Conservation (phyloP, 2,329 filamentous ascomycete species). For the Sphaerostilbella broomeana region DNA sequence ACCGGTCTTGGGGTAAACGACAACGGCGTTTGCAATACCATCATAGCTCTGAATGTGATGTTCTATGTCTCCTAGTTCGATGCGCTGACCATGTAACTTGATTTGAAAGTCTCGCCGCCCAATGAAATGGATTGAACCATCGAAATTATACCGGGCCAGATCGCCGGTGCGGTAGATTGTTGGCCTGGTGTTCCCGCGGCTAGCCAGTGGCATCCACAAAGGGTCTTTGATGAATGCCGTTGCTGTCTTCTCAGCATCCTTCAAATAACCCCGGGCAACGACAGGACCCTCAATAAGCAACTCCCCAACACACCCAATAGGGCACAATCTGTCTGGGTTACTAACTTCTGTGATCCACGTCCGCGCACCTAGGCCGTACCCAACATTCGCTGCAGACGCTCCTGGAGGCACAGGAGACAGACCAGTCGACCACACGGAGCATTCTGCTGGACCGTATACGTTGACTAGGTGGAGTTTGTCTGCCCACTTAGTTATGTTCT, state of each 20-base stretch:
- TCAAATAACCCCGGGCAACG: slow-evolving; percentile 20
- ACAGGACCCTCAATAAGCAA: slow-evolving; percentile 21
- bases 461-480: slow-evolving; percentile 3
- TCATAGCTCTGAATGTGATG: slow-evolving; percentile 5
- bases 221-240: slow-evolving; percentile 35
- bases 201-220: slow-evolving; percentile 27
- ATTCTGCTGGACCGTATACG: slow-evolving; percentile 11
- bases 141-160: slow-evolving; percentile 33
- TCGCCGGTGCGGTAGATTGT: slow-evolving; percentile 41
- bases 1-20: too few species aligned
- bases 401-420: too few species aligned
- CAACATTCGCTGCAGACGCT: background rate
- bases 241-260: slow-evolving; percentile 16
- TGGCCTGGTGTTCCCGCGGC: slow-evolving; percentile 2
- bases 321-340: slow-evolving; percentile 14
- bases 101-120: slow-evolving; percentile 51
- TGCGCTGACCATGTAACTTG: slow-evolving; percentile 51
- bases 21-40: too few species aligned
- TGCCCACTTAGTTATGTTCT: slow-evolving; percentile 8
- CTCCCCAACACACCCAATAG: slow-evolving; percentile 20
- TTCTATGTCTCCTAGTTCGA: slow-evolving; percentile 35
- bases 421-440: slow-evolving; percentile 5
- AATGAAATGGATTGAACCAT: slow-evolving; percentile 35
- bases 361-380: background rate
- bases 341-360: slow-evolving; percentile 19